Conservation (phyloP, 2,329 filamentous ascomycete genomes). For the Didymella glomerata region DNA sequence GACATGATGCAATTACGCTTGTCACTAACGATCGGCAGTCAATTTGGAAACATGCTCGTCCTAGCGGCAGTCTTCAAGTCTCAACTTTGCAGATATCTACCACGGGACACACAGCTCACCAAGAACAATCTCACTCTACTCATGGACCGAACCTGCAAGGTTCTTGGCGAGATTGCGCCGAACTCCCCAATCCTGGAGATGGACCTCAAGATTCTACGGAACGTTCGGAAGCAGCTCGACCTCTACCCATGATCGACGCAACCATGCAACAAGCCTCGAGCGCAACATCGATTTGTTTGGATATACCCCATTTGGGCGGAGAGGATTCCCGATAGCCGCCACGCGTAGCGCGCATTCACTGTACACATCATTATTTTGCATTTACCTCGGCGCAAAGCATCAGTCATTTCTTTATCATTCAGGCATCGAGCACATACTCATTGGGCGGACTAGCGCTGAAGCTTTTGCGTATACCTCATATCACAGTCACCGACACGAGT, state of each 20-base stretch:
- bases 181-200: slow-evolving; percentile 77
- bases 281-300: slow-evolving; percentile 14
- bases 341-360: slow-evolving; percentile 18
- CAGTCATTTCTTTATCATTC: slow-evolving; percentile 17
- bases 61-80: slow-evolving; percentile 82
- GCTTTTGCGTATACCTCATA: slow-evolving; percentile 27
- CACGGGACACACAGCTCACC: slow-evolving; percentile 35
- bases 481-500: slow-evolving; percentile 16
- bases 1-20: not conserved
- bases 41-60: slow-evolving; percentile 97
- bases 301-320: slow-evolving; percentile 22
- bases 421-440: slow-evolving; percentile 27
- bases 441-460: slow-evolving; percentile 42
- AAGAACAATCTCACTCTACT: slow-evolving; percentile 37
- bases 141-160: slow-evolving; percentile 69
- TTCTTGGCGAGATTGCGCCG: slow-evolving; percentile 73
- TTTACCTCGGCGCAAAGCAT: slow-evolving; percentile 26
- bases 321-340: slow-evolving; percentile 11
- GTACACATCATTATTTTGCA: slow-evolving; percentile 22
- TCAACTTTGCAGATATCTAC: slow-evolving; percentile 45
- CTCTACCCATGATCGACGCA: slow-evolving; percentile 22
- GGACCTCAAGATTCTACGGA: slow-evolving; percentile 76
- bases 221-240: slow-evolving; percentile 41
- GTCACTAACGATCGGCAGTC: slow-evolving; percentile 61
- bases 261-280: slow-evolving; percentile 6